phyloP scores from a whole-genome alignment of 768 basidiomycete genomes.

The Hericium erinaceus region DNA sequence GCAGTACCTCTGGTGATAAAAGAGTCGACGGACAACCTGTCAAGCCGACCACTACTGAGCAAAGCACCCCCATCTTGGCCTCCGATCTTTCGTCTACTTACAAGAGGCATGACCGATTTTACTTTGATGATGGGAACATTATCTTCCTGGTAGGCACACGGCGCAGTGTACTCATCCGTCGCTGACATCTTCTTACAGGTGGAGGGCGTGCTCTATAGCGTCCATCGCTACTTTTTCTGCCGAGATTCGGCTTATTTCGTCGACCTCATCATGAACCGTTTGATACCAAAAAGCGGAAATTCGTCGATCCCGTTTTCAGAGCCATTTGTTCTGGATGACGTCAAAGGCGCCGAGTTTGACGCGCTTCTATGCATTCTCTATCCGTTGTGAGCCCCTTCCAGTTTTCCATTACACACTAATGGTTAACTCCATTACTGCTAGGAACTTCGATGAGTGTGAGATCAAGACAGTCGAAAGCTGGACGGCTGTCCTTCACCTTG shows the following conservation, averaged over 20 bases:
- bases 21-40: too few relatives aligned
- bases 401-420: not conserved
- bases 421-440: not conserved
- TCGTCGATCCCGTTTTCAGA: too few relatives aligned
- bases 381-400: constrained; percentile 5
- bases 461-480: constrained; percentile 11
- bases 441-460: constrained; percentile 4
- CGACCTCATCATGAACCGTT: constrained; percentile 1
- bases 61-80: not conserved
- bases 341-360: constrained; percentile 8
- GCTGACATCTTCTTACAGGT: not conserved
- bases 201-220: constrained; percentile 2
- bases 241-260: constrained; percentile 2
- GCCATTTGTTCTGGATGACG: not conserved
- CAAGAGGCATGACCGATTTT: not conserved
- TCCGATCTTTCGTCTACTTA: not conserved
- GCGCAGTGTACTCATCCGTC: not conserved
- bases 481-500: constrained; percentile 13
- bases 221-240: constrained; percentile 10
- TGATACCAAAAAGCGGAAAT: too few relatives aligned
- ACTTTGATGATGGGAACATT: constrained; percentile 8
- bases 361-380: constrained; percentile 13
- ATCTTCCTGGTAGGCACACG: constrained; percentile 1
- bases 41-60: not conserved
- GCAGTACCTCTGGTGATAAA: not conserved